Conservation (phyloP, 108 stramenopile genomes). For the Nannochloropsis oceanica region DNA sequence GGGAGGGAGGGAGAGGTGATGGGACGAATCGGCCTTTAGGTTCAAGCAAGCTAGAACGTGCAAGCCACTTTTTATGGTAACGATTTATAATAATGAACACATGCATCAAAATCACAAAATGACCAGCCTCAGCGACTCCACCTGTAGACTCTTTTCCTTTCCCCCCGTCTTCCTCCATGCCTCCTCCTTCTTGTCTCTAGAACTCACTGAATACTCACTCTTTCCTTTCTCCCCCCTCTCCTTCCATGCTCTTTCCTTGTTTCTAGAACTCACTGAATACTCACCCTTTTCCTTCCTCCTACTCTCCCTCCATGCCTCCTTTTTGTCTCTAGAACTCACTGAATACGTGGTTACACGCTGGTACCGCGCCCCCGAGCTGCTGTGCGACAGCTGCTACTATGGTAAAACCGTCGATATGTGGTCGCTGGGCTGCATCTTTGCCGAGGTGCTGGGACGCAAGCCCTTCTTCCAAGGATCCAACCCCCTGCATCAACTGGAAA, state of each 20-base stretch:
- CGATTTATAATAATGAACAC: too few species aligned
- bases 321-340: neutral
- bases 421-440: constrained; percentile 55
- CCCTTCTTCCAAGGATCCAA: constrained; percentile 47
- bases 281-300: neutral
- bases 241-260: neutral
- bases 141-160: too few species aligned
- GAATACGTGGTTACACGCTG: constrained; percentile 79
- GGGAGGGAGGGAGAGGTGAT: neutral
- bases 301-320: neutral
- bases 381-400: constrained; percentile 35
- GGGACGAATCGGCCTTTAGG: neutral
- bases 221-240: too few species aligned
- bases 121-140: too few species aligned
- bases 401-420: constrained; percentile 44
- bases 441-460: constrained; percentile 40
- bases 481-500: constrained; percentile 43
- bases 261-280: too few species aligned
- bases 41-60: too few species aligned
- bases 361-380: constrained; percentile 73
- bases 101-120: too few species aligned
- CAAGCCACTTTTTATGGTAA: too few species aligned
- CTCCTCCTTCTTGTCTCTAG: too few species aligned
- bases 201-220: too few species aligned
- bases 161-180: too few species aligned